Conservation (phyloP, 2,329 filamentous ascomycete species). For the Pleoardoris graminearum region DNA sequence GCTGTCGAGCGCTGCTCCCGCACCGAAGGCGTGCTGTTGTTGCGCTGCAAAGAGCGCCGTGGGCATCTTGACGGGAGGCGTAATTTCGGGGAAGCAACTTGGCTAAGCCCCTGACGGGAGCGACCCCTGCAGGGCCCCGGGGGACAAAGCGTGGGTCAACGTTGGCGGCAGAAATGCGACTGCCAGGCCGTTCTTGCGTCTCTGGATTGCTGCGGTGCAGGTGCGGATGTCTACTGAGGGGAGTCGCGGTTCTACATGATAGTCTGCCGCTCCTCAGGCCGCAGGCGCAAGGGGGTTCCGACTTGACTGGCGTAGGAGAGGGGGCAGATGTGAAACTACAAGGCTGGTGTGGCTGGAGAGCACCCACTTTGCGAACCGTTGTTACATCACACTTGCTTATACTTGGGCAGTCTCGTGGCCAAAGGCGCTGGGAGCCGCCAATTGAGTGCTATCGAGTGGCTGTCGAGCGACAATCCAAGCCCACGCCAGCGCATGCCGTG, state of each 20-base stretch:
- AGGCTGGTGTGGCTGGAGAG: slow-evolving; percentile 34
- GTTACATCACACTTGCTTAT: slow-evolving; percentile 32
- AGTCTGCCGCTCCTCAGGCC: slow-evolving; percentile 3
- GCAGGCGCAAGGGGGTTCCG: slow-evolving; percentile 11
- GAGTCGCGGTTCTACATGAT: slow-evolving; percentile 1
- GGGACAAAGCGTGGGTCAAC: slow-evolving; percentile 11
- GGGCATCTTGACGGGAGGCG: slow-evolving; percentile 30
- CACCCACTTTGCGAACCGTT: slow-evolving; percentile 15
- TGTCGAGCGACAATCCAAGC: background rate
- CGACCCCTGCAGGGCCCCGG: slow-evolving; percentile 14
- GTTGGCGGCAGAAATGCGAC: slow-evolving; percentile 7
- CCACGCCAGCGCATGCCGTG: background rate
- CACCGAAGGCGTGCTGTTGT: slow-evolving; percentile 18
- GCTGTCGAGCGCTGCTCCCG: slow-evolving; percentile 15
- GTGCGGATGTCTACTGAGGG: background rate
- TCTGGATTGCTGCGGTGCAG: background rate
- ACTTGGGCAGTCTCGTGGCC: background rate
- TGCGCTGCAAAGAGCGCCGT: slow-evolving; percentile 31
- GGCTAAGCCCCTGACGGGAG: slow-evolving; percentile 35
- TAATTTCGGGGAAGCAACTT: slow-evolving; percentile 36
- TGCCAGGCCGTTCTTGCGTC: background rate
- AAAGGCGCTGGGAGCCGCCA: slow-evolving; percentile 5
- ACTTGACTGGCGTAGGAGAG: slow-evolving; percentile 22
- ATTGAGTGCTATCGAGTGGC: slow-evolving; percentile 1
- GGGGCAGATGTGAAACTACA: slow-evolving; percentile 27